phyloP scores from a whole-genome alignment of 2,329 filamentous ascomycete genomes.

The Diaporthe vaccinii region DNA sequence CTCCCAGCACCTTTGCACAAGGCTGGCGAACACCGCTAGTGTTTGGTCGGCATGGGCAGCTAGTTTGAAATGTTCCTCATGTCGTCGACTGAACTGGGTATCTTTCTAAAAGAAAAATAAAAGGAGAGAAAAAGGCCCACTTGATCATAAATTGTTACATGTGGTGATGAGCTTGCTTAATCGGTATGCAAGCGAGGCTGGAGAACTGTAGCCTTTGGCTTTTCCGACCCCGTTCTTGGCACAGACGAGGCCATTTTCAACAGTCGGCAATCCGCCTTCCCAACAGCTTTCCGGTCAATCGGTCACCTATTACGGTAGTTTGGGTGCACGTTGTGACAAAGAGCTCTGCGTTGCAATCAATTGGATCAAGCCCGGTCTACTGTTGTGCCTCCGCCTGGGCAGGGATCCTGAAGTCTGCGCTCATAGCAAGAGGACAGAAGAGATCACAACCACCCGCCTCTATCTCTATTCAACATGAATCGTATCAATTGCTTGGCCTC shows the following conservation, averaged over 20 bases:
- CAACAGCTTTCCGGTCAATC: background rate
- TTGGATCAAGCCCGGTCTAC: background rate
- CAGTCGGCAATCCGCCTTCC: too few relatives aligned
- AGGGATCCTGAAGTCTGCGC: background rate
- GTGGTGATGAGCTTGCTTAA: background rate
- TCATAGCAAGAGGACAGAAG: background rate
- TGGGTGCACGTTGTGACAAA: background rate
- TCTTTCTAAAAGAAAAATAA: background rate
- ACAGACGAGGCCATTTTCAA: background rate
- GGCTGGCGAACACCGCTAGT: background rate
- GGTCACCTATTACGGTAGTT: background rate
- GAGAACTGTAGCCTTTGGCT: background rate
- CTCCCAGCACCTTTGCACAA: background rate
- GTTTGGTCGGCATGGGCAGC: background rate
- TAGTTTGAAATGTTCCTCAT: background rate
- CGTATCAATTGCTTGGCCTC: too few relatives aligned
- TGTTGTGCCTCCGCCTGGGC: background rate
- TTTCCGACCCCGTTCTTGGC: background rate
- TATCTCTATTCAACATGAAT: background rate
- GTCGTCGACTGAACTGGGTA: background rate
- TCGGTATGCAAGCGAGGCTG: background rate
- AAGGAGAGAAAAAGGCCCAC: fast-evolving
- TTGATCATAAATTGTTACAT: too few relatives aligned
- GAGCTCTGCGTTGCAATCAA: background rate
- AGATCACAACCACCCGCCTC: background rate